Conservation (phyloP, 1,284 basidiomycete genomes). For the Austroboletus novae-zelandiae region DNA sequence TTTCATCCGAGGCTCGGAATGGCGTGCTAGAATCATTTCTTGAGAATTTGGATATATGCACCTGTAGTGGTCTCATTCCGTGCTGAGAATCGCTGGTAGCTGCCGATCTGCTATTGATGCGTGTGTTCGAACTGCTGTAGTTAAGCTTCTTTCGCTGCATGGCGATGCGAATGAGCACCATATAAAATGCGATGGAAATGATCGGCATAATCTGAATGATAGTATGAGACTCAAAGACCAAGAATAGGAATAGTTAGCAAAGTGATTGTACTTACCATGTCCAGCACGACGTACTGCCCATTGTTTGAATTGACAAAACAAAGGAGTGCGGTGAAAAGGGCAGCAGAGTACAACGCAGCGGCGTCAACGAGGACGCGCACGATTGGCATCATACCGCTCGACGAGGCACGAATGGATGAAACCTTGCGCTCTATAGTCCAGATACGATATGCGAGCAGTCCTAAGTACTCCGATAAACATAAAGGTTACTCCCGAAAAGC, state of each 20-base stretch:
- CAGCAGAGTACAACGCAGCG: slow-evolving; percentile 33
- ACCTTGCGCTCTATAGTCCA: slow-evolving; percentile 11
- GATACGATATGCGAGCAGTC: slow-evolving; percentile 5
- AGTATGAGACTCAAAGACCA: neutral
- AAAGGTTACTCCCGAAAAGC: too few relatives aligned
- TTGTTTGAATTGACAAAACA: slow-evolving; percentile 30
- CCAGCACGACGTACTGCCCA: slow-evolving; percentile 35
- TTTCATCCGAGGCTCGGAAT: neutral
- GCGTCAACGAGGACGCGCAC: slow-evolving; percentile 35
- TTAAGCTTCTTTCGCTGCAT: neutral
- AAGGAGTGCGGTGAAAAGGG: slow-evolving; percentile 33
- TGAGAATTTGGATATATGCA: neutral
- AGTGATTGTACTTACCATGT: slow-evolving; percentile 26
- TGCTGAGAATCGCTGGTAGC: neutral
- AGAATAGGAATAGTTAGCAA: neutral
- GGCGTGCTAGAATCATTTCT: neutral
- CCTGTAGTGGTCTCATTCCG: neutral
- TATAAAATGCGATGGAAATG: neutral
- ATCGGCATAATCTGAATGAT: neutral
- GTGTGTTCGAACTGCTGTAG: neutral
- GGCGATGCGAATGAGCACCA: neutral
- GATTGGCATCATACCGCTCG: slow-evolving; percentile 16
- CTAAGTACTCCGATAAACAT: neutral
- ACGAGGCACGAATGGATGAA: neutral
- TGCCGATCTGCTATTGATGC: neutral